phyloP scores from a whole-genome alignment of 2,329 filamentous ascomycete species.

The Exophiala sp. region DNA sequence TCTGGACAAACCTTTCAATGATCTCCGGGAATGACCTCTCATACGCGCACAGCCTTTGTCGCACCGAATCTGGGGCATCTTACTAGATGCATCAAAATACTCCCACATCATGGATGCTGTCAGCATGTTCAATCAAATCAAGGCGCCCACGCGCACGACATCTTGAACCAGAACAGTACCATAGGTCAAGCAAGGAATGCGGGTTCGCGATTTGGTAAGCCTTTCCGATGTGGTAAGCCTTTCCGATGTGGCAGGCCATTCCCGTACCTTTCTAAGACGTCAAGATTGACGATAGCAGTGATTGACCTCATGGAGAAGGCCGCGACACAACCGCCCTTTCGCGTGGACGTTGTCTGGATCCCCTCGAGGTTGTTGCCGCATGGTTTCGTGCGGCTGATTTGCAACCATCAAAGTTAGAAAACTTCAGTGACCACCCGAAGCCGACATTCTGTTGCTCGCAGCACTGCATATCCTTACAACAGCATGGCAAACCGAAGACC shows the following conservation, averaged over 20 bases:
- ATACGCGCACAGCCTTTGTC: background rate
- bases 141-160: background rate
- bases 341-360: background rate
- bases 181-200: background rate
- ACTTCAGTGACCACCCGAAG: background rate
- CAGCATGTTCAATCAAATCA: background rate
- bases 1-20: background rate
- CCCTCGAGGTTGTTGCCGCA: background rate
- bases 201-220: background rate
- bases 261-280: background rate
- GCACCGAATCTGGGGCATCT: background rate
- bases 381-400: background rate
- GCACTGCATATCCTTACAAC: slow-evolving; percentile 2
- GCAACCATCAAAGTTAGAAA: background rate
- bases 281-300: background rate
- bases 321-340: background rate
- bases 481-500: slow-evolving; percentile 35
- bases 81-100: background rate
- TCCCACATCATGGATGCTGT: background rate
- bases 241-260: background rate
- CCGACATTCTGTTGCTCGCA: background rate
- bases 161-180: background rate
- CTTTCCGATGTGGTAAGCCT: background rate
- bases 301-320: background rate
- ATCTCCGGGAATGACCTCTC: background rate